Evolutionary conservation across 2,329 filamentous ascomycete genomes (phyloP).

Genomic region (Phyllosticta capitalensis): DNA sequence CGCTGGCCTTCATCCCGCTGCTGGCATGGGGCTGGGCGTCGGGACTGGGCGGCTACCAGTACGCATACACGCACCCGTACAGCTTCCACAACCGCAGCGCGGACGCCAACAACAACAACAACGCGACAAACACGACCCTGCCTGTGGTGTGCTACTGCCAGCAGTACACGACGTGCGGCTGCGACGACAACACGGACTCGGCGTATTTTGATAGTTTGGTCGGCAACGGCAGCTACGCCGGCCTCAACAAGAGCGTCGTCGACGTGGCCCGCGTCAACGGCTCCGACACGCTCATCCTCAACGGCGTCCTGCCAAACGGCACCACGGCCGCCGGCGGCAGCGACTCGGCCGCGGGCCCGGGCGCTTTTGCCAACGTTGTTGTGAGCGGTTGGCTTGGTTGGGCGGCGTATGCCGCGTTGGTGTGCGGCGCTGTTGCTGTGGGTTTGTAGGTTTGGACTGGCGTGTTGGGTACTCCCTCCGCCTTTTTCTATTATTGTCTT

Average conservation of each 20-base stretch:
- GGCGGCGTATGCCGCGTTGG: not conserved
- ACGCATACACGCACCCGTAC: conserved; percentile 51
- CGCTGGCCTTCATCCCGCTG: conserved; percentile 51
- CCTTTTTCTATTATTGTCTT: too few relatives aligned
- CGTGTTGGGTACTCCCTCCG: too few relatives aligned
- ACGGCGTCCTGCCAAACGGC: conserved; percentile 62
- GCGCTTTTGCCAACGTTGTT: not conserved
- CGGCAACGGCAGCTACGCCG: conserved; percentile 42
- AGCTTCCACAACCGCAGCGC: conserved; percentile 37
- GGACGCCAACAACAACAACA: conserved; percentile 31
- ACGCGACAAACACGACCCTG: conserved; percentile 46
- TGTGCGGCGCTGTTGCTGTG: not conserved
- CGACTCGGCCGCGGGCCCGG: conserved; percentile 15
- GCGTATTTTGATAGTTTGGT: conserved; percentile 53
- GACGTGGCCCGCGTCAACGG: conserved; percentile 54
- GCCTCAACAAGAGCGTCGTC: conserved; percentile 53
- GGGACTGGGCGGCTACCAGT: conserved; percentile 49
- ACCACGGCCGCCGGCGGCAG: conserved; percentile 33
- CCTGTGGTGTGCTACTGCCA: conserved; percentile 55
- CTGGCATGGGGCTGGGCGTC: conserved; percentile 42
- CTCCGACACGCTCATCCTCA: conserved; percentile 56
- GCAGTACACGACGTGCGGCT: conserved; percentile 50
- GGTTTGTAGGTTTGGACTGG: not conserved
- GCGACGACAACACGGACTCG: conserved; percentile 57
- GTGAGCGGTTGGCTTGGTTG: not conserved